These are phyloP conservation scores for Psophocarpus tetragonolobus DNA, from an alignment of 306 rosid species.

Conservation along the genomic window DNA sequence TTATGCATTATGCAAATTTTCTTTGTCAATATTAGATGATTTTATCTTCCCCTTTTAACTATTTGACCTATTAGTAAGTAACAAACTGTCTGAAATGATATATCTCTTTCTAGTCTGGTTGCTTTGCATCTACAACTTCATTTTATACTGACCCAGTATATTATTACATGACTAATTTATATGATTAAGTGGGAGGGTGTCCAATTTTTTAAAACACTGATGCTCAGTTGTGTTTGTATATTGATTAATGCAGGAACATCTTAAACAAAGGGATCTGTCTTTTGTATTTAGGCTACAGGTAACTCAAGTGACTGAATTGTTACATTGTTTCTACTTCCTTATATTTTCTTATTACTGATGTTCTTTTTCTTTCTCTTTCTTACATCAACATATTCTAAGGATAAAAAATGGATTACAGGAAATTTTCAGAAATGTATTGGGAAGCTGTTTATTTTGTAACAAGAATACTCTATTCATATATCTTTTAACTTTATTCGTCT, in stretches of 20 bases:
- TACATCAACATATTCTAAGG: neutral
- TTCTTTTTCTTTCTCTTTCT: neutral
- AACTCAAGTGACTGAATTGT: constrained; percentile 30
- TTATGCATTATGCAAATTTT: constrained; percentile 3
- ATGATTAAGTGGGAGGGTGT: constrained; percentile 25
- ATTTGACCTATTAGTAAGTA: constrained; percentile 23
- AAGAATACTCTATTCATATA: neutral
- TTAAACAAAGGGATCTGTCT: constrained; percentile 86
- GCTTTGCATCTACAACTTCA: constrained; percentile 14
- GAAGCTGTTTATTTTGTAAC: neutral
- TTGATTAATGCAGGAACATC: constrained; percentile 71
- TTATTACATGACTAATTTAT: neutral
- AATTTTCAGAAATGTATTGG: neutral
- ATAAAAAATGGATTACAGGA: neutral
- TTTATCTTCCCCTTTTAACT: neutral
- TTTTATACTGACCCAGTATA: constrained; percentile 19
- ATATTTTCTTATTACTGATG: neutral
- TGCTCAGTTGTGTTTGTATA: constrained; percentile 30
- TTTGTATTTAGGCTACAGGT: constrained; percentile 99
- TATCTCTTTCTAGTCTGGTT: constrained; percentile 21
- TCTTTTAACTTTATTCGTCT: neutral
- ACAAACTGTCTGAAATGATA: constrained; percentile 15
- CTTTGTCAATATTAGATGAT: constrained; percentile 3
- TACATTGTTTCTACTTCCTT: constrained; percentile 7
- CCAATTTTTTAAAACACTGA: constrained; percentile 24